Evolutionary conservation across 2,329 filamentous ascomycete genomes (phyloP), one percentile per base, ranked within the genome.

Genomic region (Fusarium chuoi): DNA sequence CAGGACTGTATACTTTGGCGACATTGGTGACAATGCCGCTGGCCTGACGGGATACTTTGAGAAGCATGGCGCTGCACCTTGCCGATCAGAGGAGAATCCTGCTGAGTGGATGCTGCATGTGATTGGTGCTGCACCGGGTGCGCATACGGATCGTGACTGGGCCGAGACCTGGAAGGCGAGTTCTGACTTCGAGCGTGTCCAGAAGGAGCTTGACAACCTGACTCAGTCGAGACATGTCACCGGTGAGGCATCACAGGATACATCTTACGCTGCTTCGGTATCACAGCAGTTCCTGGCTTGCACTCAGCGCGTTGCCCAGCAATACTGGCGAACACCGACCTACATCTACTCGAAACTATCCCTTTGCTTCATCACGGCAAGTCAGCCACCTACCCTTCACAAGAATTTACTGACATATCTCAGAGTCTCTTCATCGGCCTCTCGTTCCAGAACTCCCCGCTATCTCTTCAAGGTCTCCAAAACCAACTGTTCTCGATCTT

Each of bases 401-500:
- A 8, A 4, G 4, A 0, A 2, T 6, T 18, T 35, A 14, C 30
- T 94, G 90, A 51, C 13, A 20, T 5, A 22, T 8, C 5, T 9
- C 17, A 74, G 60, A 71, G 91, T 3, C 87, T 96, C 7, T 96
- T 95, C 81, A 93, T 96, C 77, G 94, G 93, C 24, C 94, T 95
- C 80, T 91, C 92, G 42, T 94, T 96, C 82, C 93, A 89, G 89
- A 30, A 91, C 90, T 82, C 90, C 88, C 4, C 88, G 91, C 44
- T 92, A 93, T 79, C 75, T 33, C 38, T 77, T 1, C 76, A 70
- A 15, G 94, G 94, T 33, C 85, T 96, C 14, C 93, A 95, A 81
- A 95, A 96, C 83, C 92, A 95, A 76, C 91, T 95, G 85, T 96
- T 96, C 80, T 88, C 90, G 78, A 92, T 96, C 75, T 97, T 96